Evolutionary conservation across 352 stramenopile species (phyloP).

Genomic region (Phytophthora sojae): DNA sequence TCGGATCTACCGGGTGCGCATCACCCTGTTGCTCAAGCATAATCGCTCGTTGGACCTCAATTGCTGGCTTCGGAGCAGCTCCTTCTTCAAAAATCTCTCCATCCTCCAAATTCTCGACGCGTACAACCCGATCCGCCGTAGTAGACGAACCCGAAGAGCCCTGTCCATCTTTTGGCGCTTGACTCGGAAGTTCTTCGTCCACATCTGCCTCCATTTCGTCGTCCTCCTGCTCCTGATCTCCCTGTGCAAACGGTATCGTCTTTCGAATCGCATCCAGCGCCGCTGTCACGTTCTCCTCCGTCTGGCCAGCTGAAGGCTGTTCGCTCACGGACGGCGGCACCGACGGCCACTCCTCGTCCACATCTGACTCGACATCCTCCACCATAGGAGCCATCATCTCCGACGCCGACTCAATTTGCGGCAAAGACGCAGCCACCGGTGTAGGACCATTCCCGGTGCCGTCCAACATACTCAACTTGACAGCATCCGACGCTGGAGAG

Average conservation of each 20-base stretch:
- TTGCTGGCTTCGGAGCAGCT: constrained; percentile 38
- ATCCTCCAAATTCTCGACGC: constrained; percentile 60
- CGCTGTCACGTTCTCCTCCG: constrained; percentile 10
- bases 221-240: constrained; percentile 13
- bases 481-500: constrained; percentile 14
- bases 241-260: constrained; percentile 8
- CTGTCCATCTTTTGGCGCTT: constrained; percentile 4
- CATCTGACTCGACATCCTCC: constrained; percentile 59
- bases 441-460: neutral
- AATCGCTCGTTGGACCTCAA: constrained; percentile 52
- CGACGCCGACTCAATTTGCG: neutral
- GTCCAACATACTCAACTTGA: constrained; percentile 10
- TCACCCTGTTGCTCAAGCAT: constrained; percentile 34
- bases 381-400: constrained; percentile 17
- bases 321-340: constrained; percentile 8
- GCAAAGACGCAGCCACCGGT: neutral
- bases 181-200: constrained; percentile 47
- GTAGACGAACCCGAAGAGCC: neutral
- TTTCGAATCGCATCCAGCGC: constrained; percentile 22
- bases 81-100: constrained; percentile 82
- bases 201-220: constrained; percentile 46
- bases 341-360: constrained; percentile 66
- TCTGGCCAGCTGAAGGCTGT: constrained; percentile 11
- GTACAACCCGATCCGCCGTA: constrained; percentile 15
- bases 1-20: constrained; percentile 7